Evolutionary conservation across 1,284 basidiomycete genomes (phyloP).

Genomic region (Bjerkandera adusta): DNA sequence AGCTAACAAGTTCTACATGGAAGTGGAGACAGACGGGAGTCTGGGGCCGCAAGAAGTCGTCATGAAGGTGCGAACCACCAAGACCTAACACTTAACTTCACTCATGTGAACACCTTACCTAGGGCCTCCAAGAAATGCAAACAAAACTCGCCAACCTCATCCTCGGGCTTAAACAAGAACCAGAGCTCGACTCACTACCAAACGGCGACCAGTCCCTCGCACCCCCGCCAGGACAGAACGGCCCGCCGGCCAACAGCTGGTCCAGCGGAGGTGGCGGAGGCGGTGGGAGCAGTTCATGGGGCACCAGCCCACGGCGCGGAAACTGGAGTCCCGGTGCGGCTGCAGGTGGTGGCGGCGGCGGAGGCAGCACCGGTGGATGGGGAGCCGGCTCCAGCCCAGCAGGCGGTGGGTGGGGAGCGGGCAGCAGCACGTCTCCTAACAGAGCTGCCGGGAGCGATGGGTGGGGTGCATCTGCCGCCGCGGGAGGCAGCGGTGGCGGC

Average conservation of each 20-base stretch:
- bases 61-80: constrained; percentile 56
- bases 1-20: constrained; percentile 87
- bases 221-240: constrained; percentile 19
- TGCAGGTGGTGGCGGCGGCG: not conserved
- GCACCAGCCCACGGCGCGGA: constrained; percentile 9
- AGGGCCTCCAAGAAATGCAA: constrained; percentile 82
- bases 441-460: not conserved
- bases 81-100: not conserved
- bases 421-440: not conserved
- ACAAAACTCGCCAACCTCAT: constrained; percentile 82
- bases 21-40: constrained; percentile 90
- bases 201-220: constrained; percentile 15
- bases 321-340: constrained; percentile 7
- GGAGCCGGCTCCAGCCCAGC: constrained; percentile 14
- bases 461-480: constrained; percentile 6
- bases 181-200: constrained; percentile 46
- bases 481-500: constrained; percentile 6
- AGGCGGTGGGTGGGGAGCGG: constrained; percentile 9
- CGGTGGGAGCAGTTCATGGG: constrained; percentile 10
- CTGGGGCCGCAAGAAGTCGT: constrained; percentile 87
- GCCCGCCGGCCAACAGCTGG: constrained; percentile 13
- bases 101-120: constrained; percentile 5
- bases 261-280: constrained; percentile 26
- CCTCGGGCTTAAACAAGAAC: constrained; percentile 63
- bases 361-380: constrained; percentile 5